phyloP scores from a whole-genome alignment of 179 eudicot genomes.

The Vitellaria paradoxa region DNA sequence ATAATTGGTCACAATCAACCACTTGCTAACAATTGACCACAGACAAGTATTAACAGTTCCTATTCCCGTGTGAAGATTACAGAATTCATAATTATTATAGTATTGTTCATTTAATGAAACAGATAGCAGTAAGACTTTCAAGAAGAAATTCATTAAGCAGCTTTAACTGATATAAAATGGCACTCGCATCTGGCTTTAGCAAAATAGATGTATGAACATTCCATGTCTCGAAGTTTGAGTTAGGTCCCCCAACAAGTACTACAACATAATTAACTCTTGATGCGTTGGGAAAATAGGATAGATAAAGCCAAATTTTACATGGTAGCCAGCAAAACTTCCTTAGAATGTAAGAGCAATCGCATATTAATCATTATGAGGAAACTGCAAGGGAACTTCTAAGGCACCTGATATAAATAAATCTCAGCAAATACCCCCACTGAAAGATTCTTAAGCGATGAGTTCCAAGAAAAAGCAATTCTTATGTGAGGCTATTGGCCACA shows the following conservation, averaged over 20 bases:
- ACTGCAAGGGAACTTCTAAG: not conserved
- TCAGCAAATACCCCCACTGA: not conserved
- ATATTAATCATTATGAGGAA: not conserved
- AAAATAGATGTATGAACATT: too few species aligned
- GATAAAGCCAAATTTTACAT: too few species aligned
- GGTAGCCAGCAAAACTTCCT: not conserved
- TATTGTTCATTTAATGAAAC: not conserved
- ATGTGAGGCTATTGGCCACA: not conserved
- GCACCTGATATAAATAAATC: not conserved
- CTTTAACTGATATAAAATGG: too few species aligned
- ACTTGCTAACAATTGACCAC: not conserved
- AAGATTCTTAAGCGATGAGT: not conserved
- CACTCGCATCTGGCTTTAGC: too few species aligned
- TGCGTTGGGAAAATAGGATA: too few species aligned
- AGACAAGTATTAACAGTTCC: too few species aligned
- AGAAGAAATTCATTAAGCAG: not conserved
- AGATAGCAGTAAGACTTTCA: not conserved
- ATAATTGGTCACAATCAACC: not conserved
- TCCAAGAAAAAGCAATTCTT: not conserved
- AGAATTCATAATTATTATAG: not conserved
- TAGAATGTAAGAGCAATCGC: not conserved
- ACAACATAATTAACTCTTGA: too few species aligned
- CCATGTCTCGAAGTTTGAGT: too few species aligned
- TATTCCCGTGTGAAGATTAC: not conserved
- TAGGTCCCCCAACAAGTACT: too few species aligned